These are phyloP conservation scores for Epichloe aotearoae DNA, from an alignment of 2,329 filamentous ascomycete species.

Conservation along the genomic window DNA sequence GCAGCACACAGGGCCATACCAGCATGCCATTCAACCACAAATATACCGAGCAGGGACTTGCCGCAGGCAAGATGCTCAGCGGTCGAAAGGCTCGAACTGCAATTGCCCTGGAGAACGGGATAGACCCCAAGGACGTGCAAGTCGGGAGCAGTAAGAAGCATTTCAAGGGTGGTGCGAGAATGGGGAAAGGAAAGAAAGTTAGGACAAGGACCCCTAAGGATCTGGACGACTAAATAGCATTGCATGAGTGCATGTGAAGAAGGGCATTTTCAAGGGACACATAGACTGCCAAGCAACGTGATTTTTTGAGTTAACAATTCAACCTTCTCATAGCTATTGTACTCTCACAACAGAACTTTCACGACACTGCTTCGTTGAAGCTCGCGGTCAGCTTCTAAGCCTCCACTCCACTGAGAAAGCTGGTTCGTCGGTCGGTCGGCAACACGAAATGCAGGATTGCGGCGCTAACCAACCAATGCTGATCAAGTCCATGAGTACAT, in stretches of 20 bases:
- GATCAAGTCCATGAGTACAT: too few relatives aligned
- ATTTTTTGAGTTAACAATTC: too few relatives aligned
- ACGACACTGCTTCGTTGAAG: too few relatives aligned
- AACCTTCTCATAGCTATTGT: too few relatives aligned
- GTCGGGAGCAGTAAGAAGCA: conserved; percentile 72
- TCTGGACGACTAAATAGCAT: conserved; percentile 4
- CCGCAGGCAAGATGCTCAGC: conserved; percentile 50
- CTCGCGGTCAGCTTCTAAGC: too few relatives aligned
- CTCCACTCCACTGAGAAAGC: too few relatives aligned
- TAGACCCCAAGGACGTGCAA: conserved; percentile 69
- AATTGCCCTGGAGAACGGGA: conserved; percentile 68
- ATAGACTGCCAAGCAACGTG: too few relatives aligned
- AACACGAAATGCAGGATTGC: too few relatives aligned
- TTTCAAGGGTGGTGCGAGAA: conserved; percentile 65
- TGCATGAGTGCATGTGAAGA: background rate
- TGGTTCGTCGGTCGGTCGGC: too few relatives aligned
- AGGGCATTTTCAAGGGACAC: background rate
- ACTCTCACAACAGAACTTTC: too few relatives aligned
- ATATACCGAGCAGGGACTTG: conserved; percentile 64
- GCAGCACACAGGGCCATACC: conserved; percentile 48
- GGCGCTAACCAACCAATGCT: too few relatives aligned
- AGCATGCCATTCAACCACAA: conserved; percentile 79
- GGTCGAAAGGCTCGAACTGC: conserved; percentile 74
- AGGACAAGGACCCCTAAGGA: conserved; percentile 4
- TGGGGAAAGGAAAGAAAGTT: conserved; percentile 36